A percentile compares a stretch with the other conserved stretches of the same genome.
phyloP scores from a whole-genome alignment of 768 basidiomycete genomes.

The Suillus luteus region DNA sequence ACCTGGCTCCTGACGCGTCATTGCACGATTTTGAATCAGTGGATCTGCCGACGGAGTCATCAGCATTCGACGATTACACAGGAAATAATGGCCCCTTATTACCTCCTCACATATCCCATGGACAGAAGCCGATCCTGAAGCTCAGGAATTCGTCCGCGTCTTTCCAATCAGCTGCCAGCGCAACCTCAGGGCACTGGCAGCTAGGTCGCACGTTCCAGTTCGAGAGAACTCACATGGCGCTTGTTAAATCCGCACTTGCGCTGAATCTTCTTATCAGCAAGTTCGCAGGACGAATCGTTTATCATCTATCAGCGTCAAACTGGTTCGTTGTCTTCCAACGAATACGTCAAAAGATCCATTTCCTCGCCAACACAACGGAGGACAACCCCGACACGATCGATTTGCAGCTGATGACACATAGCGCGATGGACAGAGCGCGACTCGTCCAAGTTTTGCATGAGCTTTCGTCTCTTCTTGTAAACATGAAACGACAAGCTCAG shows the following conservation, averaged over 20 bases:
- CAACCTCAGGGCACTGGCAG: constrained; percentile 28
- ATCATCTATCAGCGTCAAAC: constrained; percentile 85
- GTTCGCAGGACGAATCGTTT: constrained; percentile 78
- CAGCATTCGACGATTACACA: constrained; percentile 23
- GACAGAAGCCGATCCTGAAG: constrained; percentile 32
- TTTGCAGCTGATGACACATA: constrained; percentile 75
- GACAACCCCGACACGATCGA: constrained; percentile 71
- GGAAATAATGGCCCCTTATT: constrained; percentile 28
- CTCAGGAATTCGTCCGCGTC: constrained; percentile 43
- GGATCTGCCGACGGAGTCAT: constrained; percentile 38
- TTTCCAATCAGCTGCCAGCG: constrained; percentile 41
- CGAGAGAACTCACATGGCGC: constrained; percentile 64
- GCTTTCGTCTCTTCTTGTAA: constrained; percentile 77
- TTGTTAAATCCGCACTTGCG: constrained; percentile 53
- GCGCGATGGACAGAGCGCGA: constrained; percentile 68
- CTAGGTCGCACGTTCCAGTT: constrained; percentile 40
- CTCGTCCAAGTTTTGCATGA: constrained; percentile 78
- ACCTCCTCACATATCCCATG: constrained; percentile 44
- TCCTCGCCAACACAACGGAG: constrained; percentile 55
- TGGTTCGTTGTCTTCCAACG: constrained; percentile 78
- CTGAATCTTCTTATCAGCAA: constrained; percentile 67
- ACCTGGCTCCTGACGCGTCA: constrained; percentile 58
- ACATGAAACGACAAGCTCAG: constrained; percentile 77
- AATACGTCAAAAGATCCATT: constrained; percentile 67
- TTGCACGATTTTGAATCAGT: constrained; percentile 74